A percentile compares a stretch with the other conserved stretches of the same genome.
Evolutionary conservation across 768 basidiomycete genomes (phyloP).

Genomic region (Amanita muscaria): DNA sequence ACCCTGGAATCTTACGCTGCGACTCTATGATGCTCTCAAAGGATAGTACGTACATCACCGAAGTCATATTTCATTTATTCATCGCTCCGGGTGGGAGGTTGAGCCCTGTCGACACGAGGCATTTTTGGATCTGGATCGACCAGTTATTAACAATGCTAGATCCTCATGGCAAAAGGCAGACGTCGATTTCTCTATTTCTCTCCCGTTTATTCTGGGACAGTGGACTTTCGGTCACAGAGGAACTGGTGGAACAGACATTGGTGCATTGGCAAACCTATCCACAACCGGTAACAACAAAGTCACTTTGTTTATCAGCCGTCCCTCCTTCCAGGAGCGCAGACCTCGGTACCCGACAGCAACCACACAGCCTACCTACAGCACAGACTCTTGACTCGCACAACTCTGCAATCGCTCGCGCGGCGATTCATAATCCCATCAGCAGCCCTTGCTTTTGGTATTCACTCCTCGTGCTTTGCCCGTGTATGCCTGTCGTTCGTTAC

Average conservation of each 20-base stretch:
- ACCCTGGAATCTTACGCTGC: constrained; percentile 6
- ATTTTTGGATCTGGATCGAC: constrained; percentile 5
- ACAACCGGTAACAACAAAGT: constrained; percentile 2
- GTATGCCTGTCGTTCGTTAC: constrained; percentile 11
- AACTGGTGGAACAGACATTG: background rate
- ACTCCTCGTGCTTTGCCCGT: constrained; percentile 4
- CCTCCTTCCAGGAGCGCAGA: constrained; percentile 1
- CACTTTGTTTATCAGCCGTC: constrained; percentile 1
- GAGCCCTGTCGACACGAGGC: constrained; percentile 8
- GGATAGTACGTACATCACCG: constrained; percentile 9
- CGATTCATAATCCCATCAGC: constrained; percentile 9
- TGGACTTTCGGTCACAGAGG: background rate
- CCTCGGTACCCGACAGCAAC: constrained; percentile 5
- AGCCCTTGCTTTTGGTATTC: constrained; percentile 9
- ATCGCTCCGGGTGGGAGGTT: constrained; percentile 6
- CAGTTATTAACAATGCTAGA: constrained; percentile 8
- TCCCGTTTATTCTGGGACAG: background rate
- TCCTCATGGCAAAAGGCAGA: constrained; percentile 6
- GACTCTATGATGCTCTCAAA: constrained; percentile 5
- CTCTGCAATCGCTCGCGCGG: constrained; percentile 5
- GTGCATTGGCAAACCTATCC: background rate
- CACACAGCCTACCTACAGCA: constrained; percentile 8
- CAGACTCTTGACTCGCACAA: constrained; percentile 8
- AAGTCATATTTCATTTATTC: constrained; percentile 3
- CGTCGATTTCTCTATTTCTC: constrained; percentile 5